phyloP scores from a whole-genome alignment of 257 asterid species.

The Eustoma russellianum region DNA sequence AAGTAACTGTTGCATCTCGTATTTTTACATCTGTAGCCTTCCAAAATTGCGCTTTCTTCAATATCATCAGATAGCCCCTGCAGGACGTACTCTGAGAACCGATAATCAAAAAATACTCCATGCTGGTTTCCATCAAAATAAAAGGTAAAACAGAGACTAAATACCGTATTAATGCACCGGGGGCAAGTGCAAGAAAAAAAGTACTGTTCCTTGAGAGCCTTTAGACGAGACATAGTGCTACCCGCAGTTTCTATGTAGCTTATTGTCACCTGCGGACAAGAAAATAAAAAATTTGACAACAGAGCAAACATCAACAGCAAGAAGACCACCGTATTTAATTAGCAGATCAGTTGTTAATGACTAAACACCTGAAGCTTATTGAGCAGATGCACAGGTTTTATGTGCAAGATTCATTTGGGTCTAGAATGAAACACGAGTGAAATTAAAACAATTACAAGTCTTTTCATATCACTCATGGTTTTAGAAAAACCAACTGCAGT shows the following conservation, averaged over 20 bases:
- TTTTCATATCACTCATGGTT: too few relatives aligned
- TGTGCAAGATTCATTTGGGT: background rate
- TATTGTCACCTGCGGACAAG: conserved; percentile 50
- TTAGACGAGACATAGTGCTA: conserved; percentile 81
- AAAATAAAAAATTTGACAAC: background rate
- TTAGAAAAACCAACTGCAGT: too few relatives aligned
- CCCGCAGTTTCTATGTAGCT: conserved; percentile 94
- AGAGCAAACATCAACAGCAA: background rate
- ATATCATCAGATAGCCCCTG: conserved; percentile 77
- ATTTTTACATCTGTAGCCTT: conserved; percentile 81
- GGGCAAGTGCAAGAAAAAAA: conserved; percentile 74
- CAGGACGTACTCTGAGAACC: conserved; percentile 19
- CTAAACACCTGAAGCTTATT: background rate
- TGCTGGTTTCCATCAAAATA: conserved; percentile 6
- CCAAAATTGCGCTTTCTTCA: conserved; percentile 77
- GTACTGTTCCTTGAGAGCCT: conserved; percentile 87
- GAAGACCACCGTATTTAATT: background rate
- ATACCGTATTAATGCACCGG: conserved; percentile 71
- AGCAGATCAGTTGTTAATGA: background rate
- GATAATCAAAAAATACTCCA: conserved; percentile 6
- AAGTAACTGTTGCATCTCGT: conserved; percentile 60
- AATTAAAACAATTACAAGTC: too few relatives aligned
- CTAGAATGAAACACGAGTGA: too few relatives aligned
- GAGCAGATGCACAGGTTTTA: background rate
- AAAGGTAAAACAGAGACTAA: background rate